Evolutionary conservation across 129 eudicot species (phyloP), one percentile per base, ranked within the genome.

Genomic region (Artemisia annua): DNA sequence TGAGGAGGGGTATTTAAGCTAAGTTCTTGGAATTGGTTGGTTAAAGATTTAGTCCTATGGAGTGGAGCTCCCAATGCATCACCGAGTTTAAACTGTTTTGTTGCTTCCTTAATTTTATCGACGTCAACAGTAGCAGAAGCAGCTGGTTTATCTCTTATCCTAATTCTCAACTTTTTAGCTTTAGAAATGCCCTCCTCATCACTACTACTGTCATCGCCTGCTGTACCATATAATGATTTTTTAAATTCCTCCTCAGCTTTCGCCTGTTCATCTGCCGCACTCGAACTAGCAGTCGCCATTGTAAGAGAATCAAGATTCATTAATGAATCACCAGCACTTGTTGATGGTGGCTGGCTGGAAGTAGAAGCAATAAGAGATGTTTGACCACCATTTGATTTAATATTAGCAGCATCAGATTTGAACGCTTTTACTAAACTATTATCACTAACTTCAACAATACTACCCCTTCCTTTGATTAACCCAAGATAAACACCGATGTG

Each of bases 401-500:
- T 52, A 32, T 79, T 85, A 26, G 63, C 49, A 75, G 82, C 65
- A 10, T 83, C 89, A 64, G 90, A 70, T 75, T 88, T 89, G 48
- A 85, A 63, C 30, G 94, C 87, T 83, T 80, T 88, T 26, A 94
- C 94, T 80, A 94, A 83, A 78, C 99, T 94, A 77, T 80, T 96
- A 82, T 94, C 99, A 66, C 91, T 76, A 62, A 90, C 97, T 73
- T 94, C 94, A 24, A 88, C 91, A 70, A 94, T 79, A 67, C 85
- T 88, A 63, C 99, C 99, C 78, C 99, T 88, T 64, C 99, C 97
- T 80, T 83, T 94, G 44, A 94, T 84, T 39, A 88, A 78, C 22
- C 99, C 99, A 0, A 94, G 88, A 68, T 94, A 94, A 73, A 94
- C 99, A 46, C 99, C 99, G 50, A 94, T 88, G 46, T 94, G 97